Evolutionary conservation across 768 basidiomycete species (phyloP), one percentile per base, ranked within the genome.

Genomic region (Boletus pseudo-olivaceus): DNA sequence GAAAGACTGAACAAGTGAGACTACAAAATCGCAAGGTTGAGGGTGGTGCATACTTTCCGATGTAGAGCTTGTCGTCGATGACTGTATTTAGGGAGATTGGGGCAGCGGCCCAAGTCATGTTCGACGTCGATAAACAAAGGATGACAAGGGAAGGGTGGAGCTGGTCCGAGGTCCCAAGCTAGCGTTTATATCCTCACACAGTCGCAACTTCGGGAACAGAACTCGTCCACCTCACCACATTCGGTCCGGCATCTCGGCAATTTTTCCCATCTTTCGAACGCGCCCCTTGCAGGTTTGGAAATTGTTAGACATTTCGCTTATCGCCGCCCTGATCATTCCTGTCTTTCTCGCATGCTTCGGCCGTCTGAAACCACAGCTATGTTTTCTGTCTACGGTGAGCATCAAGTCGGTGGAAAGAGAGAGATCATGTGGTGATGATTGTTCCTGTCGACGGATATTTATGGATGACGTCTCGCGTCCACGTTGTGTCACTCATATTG

Each of bases 21-120:
- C 20, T 35, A 34, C 26, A 11, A 30, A 38, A 15, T n/a, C n/a
- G 27, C 45, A 32, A 20, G 10, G 34, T 7, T 9, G 20, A 27
- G 4, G n/a, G 37, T 38, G 19, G n/a, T 10, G 8, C 72, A 47
- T 58, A 72, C 72, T 74, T 73, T 64, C 73, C 72, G 14, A 73
- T 64, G 55, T 66, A 74, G 41, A 73, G 57, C 29, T 63, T 62
- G 48, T 70, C 62, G 29, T 69, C 64, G 33, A 73, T 55, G 50
- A 73, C 62, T 11, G 70, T 51, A 20, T 51, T 46, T 26, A 68
- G 26, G 23, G 69, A 70, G 37, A 63, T 54, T 23, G 70, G 68
- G 5, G 58, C 60, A 20, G 67, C 60, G 27, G 48, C 45, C 68
- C 69, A 68, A 34, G 68, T 65, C 69, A 70, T 70, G 40, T 3